A percentile compares a stretch with the other conserved stretches of the same genome.
These are phyloP conservation scores for Quillaja saponaria DNA, from an alignment of 306 rosid species.

Conservation along the genomic window DNA sequence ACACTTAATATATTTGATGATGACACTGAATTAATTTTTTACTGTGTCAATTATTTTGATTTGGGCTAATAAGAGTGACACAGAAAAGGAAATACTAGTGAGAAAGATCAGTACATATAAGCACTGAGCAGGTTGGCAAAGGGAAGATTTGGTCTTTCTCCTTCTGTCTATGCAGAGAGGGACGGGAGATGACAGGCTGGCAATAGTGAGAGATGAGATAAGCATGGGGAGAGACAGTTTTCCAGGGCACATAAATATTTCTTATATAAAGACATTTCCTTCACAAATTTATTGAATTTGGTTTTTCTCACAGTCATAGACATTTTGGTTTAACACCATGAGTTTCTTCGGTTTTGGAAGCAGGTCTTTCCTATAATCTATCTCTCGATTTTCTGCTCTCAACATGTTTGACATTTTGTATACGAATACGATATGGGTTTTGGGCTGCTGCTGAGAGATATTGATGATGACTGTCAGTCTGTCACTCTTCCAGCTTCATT, in stretches of 20 bases:
- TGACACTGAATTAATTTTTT: too few species aligned
- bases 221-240: not conserved
- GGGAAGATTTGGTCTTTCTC: constrained; percentile 35
- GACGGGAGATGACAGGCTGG: constrained; percentile 55
- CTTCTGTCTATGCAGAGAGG: constrained; percentile 30
- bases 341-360: constrained; percentile 96
- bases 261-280: too few species aligned
- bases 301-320: constrained; percentile 19
- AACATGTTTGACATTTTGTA: not conserved
- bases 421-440: too few species aligned
- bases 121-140: constrained; percentile 51
- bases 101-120: constrained; percentile 30
- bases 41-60: too few species aligned
- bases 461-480: too few species aligned
- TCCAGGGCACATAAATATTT: too few species aligned
- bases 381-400: not conserved
- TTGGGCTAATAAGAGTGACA: too few species aligned
- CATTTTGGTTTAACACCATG: constrained; percentile 59
- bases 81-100: too few species aligned
- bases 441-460: not conserved
- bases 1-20: too few species aligned
- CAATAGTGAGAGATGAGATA: constrained; percentile 37
- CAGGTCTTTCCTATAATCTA: constrained; percentile 59
- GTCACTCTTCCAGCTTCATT: too few species aligned
- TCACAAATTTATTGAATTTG: too few species aligned